Evolutionary conservation across 768 basidiomycete species (phyloP), one percentile per base, ranked within the genome.

Genomic region (Tylopilus plumbeoviolaceoides): DNA sequence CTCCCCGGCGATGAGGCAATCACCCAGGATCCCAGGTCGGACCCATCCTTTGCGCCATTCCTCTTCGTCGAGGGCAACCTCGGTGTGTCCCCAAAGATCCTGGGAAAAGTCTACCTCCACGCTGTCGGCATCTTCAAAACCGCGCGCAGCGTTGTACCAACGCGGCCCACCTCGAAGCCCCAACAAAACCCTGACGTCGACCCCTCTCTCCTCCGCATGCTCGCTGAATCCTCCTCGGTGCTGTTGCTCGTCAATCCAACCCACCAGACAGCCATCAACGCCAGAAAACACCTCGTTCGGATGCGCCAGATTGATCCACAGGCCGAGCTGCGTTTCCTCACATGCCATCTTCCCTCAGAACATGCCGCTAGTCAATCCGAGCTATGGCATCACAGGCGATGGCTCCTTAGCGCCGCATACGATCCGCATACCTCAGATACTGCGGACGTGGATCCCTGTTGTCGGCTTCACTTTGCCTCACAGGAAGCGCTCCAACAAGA

Each of bases 341-440:
- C 72, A 21, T 73, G 82, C 23, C 66, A 85, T 39, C 72, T 78
- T 28, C 77, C 80, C 21, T 75, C 75, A 40, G 75, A 70, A 5
- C 77, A 82, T 23, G 79, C 75, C 59, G 76, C 80, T 21, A 89
- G 87, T 68, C 78, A 86, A 59, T 82, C 83, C 1, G 76, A 83
- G 25, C 60, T 87, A 25, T 89, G 87, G 87, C 73, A 82, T 56
- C 82, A 89, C 62, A 78, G 87, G 30, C 77, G 80, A 59, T 88
- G 86, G 87, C 72, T 85, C 39, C 72, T 87, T 14, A 27, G 53
- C 59, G 58, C 17, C 64, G 62, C 41, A 42, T 75, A 30, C 69
- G 75, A 57, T 35, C 56, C 44, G 47, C 67, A 38, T 20, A 5
- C 25, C 28, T 28, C 40, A 1, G 21, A 39, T 14, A 21, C 35